Conservation (phyloP, 306 rosid genomes). For the Corylus heterophylla region DNA sequence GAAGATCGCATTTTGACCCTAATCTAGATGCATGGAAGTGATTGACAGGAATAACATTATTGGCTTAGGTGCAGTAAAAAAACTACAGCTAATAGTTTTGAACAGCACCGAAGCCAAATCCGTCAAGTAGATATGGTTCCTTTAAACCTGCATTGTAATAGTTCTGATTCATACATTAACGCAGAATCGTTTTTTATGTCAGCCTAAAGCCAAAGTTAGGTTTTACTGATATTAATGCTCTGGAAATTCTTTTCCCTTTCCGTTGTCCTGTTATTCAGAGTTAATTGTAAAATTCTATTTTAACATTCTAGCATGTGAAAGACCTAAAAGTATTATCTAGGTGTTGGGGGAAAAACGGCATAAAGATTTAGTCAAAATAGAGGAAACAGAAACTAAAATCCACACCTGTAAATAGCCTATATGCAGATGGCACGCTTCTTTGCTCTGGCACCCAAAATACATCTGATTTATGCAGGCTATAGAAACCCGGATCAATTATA, state of each 20-base stretch:
- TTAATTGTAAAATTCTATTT: background rate
- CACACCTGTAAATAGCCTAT: constrained; percentile 68
- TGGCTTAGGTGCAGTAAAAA: too few species aligned
- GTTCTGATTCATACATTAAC: background rate
- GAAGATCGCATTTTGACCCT: background rate
- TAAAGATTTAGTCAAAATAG: background rate
- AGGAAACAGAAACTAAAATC: constrained; percentile 17
- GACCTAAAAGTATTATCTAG: background rate
- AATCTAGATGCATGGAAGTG: background rate
- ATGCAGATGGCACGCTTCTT: constrained; percentile 71
- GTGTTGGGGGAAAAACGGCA: background rate
- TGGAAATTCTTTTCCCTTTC: background rate
- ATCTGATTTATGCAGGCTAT: constrained; percentile 61
- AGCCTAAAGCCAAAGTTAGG: background rate
- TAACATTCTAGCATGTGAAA: background rate
- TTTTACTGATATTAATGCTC: background rate
- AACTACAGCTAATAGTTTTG: too few species aligned
- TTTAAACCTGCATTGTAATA: background rate
- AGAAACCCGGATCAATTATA: constrained; percentile 77
- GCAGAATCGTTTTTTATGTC: background rate
- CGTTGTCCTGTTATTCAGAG: too few species aligned
- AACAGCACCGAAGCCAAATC: background rate
- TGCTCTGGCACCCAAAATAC: constrained; percentile 72
- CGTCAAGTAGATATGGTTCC: too few species aligned
- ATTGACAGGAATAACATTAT: background rate